phyloP scores from a whole-genome alignment of 805 yeast genomes.

The Candida arabinofermentans region DNA sequence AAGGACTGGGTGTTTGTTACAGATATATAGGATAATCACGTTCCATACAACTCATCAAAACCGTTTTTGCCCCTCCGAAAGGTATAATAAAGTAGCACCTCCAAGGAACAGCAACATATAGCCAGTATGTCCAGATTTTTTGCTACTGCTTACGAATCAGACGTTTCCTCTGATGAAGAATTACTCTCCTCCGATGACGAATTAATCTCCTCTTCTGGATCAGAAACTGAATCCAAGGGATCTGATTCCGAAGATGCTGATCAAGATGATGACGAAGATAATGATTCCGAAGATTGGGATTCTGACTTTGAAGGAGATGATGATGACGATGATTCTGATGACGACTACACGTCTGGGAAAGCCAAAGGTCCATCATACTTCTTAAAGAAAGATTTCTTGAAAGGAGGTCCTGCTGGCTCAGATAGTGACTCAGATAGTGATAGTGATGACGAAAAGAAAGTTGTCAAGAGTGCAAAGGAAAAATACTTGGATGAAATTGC shows the following conservation, averaged over 20 bases:
- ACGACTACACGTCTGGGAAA: conserved; percentile 25
- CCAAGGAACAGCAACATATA: background rate
- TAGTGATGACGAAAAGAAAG: conserved; percentile 68
- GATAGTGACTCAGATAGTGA: conserved; percentile 40
- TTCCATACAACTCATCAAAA: too few relatives aligned
- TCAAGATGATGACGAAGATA: conserved; percentile 38
- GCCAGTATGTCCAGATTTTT: conserved; percentile 85
- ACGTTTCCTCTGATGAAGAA: conserved; percentile 48
- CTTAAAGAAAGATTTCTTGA: conserved; percentile 46
- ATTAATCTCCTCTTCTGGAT: conserved; percentile 36
- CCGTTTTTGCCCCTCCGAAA: too few relatives aligned
- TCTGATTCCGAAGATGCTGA: conserved; percentile 29
- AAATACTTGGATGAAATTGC: conserved; percentile 87
- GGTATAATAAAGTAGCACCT: background rate
- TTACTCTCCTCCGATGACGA: conserved; percentile 56
- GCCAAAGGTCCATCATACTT: conserved; percentile 53
- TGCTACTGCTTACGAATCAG: conserved; percentile 53
- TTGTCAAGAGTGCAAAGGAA: conserved; percentile 91
- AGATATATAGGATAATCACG: background rate
- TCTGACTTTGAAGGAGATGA: conserved; percentile 39
- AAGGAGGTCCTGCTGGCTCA: conserved; percentile 34
- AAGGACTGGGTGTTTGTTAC: too few relatives aligned
- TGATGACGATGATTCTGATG: conserved; percentile 40
- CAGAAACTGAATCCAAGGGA: conserved; percentile 23
- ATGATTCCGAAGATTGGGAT: conserved; percentile 40